phyloP scores from a whole-genome alignment of 345 rosid genomes.

The Acer campestre region DNA sequence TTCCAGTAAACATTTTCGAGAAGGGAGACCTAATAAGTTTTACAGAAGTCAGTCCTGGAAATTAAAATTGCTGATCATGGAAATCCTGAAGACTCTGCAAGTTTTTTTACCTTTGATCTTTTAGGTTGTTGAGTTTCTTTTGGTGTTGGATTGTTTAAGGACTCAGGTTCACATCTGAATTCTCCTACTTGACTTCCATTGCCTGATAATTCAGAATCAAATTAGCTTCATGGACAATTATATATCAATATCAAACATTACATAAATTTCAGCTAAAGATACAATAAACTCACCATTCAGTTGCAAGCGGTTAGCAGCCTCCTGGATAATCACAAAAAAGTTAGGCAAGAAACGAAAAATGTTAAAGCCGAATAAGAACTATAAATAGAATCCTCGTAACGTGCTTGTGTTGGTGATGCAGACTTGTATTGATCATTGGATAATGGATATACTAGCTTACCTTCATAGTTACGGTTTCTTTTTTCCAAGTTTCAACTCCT shows the following conservation, averaged over 20 bases:
- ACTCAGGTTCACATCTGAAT: slow-evolving; percentile 25
- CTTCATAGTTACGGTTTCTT: slow-evolving; percentile 38
- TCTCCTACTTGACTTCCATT: slow-evolving; percentile 24
- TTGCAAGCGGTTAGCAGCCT: slow-evolving; percentile 26
- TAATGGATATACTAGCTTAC: slow-evolving; percentile 12
- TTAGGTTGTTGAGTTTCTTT: slow-evolving; percentile 13
- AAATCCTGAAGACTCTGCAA: background rate
- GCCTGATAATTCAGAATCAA: slow-evolving; percentile 19
- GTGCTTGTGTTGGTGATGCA: background rate
- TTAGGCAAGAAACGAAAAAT: background rate
- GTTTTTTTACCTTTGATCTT: slow-evolving; percentile 27
- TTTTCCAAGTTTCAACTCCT: slow-evolving; percentile 52
- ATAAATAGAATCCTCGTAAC: background rate
- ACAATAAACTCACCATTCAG: slow-evolving; percentile 29
- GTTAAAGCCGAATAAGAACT: too few relatives aligned
- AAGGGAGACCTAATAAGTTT: slow-evolving; percentile 42
- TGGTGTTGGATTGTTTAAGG: slow-evolving; percentile 1
- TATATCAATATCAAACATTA: too few relatives aligned
- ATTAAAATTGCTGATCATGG: background rate
- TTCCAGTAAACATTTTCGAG: slow-evolving; percentile 44
- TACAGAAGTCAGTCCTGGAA: background rate
- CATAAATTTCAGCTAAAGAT: background rate
- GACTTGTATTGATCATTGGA: too few relatives aligned
- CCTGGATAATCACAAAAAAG: slow-evolving; percentile 26
- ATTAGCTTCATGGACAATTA: background rate